These are phyloP conservation scores for Tephrocybe sp. DNA, from an alignment of 768 basidiomycete species.

Conservation along the genomic window DNA sequence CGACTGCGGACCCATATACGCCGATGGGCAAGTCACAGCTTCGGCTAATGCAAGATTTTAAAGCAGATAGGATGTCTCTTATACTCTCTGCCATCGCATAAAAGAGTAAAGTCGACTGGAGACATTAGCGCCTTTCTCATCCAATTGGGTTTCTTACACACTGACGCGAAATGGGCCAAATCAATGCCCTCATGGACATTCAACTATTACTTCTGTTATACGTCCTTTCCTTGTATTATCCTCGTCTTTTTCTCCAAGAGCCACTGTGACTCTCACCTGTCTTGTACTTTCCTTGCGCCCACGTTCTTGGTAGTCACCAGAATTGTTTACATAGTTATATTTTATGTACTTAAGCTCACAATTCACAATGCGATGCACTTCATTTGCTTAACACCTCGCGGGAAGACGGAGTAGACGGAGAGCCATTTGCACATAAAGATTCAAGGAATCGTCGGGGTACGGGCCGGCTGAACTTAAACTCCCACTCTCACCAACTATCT, in stretches of 20 bases:
- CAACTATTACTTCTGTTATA: too few relatives aligned
- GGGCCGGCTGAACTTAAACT: neutral
- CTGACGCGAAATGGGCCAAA: too few relatives aligned
- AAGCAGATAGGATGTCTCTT: neutral
- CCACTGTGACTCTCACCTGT: too few relatives aligned
- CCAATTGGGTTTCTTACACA: too few relatives aligned
- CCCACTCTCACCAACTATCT: neutral
- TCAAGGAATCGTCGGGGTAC: neutral
- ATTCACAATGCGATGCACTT: neutral
- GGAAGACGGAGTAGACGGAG: neutral
- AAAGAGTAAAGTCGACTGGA: too few relatives aligned
- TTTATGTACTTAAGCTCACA: neutral
- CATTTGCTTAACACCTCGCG: neutral
- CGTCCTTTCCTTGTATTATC: too few relatives aligned
- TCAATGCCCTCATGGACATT: too few relatives aligned
- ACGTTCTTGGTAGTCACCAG: neutral
- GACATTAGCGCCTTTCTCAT: too few relatives aligned
- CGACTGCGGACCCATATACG: constrained; percentile 3
- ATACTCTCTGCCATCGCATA: too few relatives aligned
- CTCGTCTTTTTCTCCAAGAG: too few relatives aligned
- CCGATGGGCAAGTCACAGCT: constrained; percentile 3
- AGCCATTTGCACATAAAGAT: neutral
- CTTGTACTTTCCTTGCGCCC: neutral
- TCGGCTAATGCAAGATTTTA: neutral
- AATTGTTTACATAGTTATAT: too few relatives aligned